These are phyloP conservation scores for Arthrobotrys musiformis DNA, from an alignment of 2,329 filamentous ascomycete genomes.

Conservation along the genomic window DNA sequence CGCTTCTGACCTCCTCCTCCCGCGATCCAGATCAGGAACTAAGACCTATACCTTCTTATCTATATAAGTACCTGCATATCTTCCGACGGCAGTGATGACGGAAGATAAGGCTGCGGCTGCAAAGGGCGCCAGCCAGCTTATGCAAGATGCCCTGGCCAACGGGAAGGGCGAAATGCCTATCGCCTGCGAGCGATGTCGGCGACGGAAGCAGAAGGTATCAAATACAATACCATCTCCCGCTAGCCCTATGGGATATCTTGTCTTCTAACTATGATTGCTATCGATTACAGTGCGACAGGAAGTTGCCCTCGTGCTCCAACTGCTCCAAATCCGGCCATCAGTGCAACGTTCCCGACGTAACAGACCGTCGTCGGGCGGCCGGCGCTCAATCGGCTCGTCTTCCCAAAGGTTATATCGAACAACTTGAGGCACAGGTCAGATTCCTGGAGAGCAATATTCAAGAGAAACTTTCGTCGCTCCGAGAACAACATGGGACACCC, in stretches of 20 bases:
- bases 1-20: not conserved
- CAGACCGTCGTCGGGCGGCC: constrained; percentile 49
- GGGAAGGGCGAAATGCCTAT: constrained; percentile 56
- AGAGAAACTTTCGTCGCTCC: constrained; percentile 51
- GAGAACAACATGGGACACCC: constrained; percentile 46
- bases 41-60: constrained; percentile 7
- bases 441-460: constrained; percentile 56
- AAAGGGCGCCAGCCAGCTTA: constrained; percentile 52
- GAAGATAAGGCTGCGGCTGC: constrained; percentile 30
- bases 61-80: not conserved
- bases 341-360: constrained; percentile 55
- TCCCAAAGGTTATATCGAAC: constrained; percentile 54
- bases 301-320: constrained; percentile 55
- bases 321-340: constrained; percentile 55
- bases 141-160: constrained; percentile 55
- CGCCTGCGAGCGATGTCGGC: constrained; percentile 54
- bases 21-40: not conserved
- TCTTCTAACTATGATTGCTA: constrained; percentile 12
- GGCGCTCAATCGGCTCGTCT: constrained; percentile 52
- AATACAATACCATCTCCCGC: not conserved
- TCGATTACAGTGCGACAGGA: constrained; percentile 41
- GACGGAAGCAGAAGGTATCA: constrained; percentile 52
- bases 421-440: constrained; percentile 53
- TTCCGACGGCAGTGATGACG: constrained; percentile 22
- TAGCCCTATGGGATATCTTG: not conserved